phyloP scores from a whole-genome alignment of 345 rosid genomes.

The Tarenaya hassleriana region DNA sequence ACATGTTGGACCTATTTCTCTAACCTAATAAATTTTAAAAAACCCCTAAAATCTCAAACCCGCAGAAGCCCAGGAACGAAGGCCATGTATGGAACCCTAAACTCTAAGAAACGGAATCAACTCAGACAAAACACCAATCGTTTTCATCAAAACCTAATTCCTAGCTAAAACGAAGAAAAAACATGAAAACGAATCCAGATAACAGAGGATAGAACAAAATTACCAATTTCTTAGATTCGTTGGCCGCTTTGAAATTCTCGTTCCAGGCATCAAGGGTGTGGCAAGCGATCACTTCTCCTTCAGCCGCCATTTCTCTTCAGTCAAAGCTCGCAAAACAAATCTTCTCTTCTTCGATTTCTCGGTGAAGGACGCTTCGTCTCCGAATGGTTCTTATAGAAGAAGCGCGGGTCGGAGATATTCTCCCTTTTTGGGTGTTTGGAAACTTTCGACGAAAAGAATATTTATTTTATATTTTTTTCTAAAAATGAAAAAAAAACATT shows the following conservation, averaged over 20 bases:
- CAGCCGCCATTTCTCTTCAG: constrained; percentile 33
- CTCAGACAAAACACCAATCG: not conserved
- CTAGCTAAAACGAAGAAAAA: not conserved
- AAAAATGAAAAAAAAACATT: no score
- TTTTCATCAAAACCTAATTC: constrained; percentile 3
- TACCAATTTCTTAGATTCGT: constrained; percentile 48
- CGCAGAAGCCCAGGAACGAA: no score
- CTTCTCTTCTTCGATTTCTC: not conserved
- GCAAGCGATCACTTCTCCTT: constrained; percentile 56
- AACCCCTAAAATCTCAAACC: no score
- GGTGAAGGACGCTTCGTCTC: not conserved
- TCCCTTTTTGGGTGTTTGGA: no score
- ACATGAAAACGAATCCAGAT: not conserved
- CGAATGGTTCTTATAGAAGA: no score
- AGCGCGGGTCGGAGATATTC: no score
- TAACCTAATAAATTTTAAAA: no score
- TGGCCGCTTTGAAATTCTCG: constrained; percentile 38
- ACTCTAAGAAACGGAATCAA: not conserved
- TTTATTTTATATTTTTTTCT: no score
- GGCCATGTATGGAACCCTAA: not conserved
- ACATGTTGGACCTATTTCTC: no score
- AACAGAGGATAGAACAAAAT: no score
- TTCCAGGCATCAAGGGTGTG: constrained; percentile 37
- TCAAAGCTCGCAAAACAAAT: not conserved
- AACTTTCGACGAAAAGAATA: no score